A percentile compares a stretch with the other conserved stretches of the same genome.
These are phyloP conservation scores for Psidium friedrichsthalianum DNA, from an alignment of 345 rosid genomes.

Conservation along the genomic window DNA sequence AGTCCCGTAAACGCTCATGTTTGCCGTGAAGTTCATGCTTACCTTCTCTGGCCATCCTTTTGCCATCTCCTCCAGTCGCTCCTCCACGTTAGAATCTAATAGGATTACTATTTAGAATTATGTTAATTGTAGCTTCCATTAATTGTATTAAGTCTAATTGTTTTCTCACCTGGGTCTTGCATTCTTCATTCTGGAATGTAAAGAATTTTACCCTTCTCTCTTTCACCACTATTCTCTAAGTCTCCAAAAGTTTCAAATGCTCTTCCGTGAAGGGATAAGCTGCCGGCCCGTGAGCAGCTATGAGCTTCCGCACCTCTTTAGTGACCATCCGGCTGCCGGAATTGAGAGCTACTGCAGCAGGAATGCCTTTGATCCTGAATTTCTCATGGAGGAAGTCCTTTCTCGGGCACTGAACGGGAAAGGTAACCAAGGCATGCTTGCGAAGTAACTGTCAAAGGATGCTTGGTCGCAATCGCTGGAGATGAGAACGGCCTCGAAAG, in stretches of 20 bases:
- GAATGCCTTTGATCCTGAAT: conserved; percentile 50
- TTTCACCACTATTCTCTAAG: neutral
- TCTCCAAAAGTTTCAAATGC: conserved; percentile 17
- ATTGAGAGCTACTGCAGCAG: conserved; percentile 40
- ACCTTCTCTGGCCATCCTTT: no score
- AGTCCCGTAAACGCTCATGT: neutral
- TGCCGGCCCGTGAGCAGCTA: conserved; percentile 32
- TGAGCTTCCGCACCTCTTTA: conserved; percentile 30
- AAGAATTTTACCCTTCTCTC: neutral
- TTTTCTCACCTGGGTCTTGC: neutral
- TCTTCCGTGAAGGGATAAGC: conserved; percentile 64
- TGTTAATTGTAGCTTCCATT: no score
- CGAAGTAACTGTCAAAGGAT: conserved; percentile 35
- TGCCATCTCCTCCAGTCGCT: neutral
- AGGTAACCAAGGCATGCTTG: conserved; percentile 67
- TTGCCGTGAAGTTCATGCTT: no score
- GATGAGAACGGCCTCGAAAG: conserved; percentile 42
- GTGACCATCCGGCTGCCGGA: conserved; percentile 38
- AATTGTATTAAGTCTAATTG: neutral
- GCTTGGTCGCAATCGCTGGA: conserved; percentile 49
- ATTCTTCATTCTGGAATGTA: neutral
- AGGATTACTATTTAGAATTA: no score
- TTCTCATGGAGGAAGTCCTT: conserved; percentile 22
- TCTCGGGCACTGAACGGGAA: conserved; percentile 58
- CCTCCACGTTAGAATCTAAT: conserved; percentile 9